Base-by-base conservation (phyloP, 2,329 filamentous ascomycete species). In the Fusarium bactridioides region DNA sequence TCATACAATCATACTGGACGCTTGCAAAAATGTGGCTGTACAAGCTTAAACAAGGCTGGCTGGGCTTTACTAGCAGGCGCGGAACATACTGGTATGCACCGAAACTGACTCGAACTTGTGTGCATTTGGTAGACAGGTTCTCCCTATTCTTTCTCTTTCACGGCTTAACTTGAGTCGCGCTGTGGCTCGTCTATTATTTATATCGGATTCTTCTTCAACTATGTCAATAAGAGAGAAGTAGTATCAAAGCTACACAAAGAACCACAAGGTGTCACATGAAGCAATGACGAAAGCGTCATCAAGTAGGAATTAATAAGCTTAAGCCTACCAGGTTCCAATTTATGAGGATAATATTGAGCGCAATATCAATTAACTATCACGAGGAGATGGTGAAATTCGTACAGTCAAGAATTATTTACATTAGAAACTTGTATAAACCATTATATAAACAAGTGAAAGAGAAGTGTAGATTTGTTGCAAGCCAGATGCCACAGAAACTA, bases 121-220 rank as follows among this genome's bases (percentile, higher is more conserved):
- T 29, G 27, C 10, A 11, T 29, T 21, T 29, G 7, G 19, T 8
- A 23, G n/a, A 10, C 5, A 8, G 4, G 6, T 5, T 47, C 6
- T 27, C 12, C 6, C 12, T 45, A 10, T 29, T 12, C 7, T 27
- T 21, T 15, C 1, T 27, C 25, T 27, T 3, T 15, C 43, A 15
- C 10, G 25, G 11, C 25, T 27, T 7, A 27, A 45, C 19, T 21
- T 21, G 1, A 45, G 44, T 27, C 19, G 8, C 9, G 15, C 12
- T 45, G 5, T 3, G 19, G 18, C 3, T 27, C 5, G 4, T 27
- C 23, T 7, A 45, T 3, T 5, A 5, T 4, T 2, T 15, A n/a
- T n/a, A 4, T 41, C 38, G 21, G 4, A 10, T 15, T 41, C 5
- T 15, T n/a, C 38, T 41, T 10, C 0, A 19, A 37, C 31, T 33